Percentiles rank a stretch among this genome's conserved stretches.
These are phyloP conservation scores for Rutstroemia sp. DNA, from an alignment of 2,329 filamentous ascomycete species.

Conservation along the genomic window DNA sequence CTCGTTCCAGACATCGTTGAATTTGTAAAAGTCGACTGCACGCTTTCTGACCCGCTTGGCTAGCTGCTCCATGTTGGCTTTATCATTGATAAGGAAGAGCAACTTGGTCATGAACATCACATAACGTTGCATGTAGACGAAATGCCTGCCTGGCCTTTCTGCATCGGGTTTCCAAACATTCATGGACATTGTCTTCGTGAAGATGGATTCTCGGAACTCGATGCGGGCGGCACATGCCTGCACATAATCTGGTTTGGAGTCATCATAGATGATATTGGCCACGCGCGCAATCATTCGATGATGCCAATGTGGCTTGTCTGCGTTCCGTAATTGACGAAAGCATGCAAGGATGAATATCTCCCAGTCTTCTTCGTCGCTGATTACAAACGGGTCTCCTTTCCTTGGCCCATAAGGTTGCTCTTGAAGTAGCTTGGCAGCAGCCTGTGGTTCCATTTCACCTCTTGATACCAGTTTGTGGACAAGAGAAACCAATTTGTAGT, in stretches of 20 bases:
- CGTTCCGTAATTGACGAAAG: constrained; percentile 29
- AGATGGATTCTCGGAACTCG: constrained; percentile 62
- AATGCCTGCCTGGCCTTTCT: constrained; percentile 63
- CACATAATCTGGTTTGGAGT: constrained; percentile 37
- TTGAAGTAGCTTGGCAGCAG: constrained; percentile 30
- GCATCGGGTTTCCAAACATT: constrained; percentile 69
- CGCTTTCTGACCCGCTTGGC: constrained; percentile 58
- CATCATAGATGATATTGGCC: constrained; percentile 54
- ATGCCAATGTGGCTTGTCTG: constrained; percentile 69
- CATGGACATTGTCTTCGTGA: constrained; percentile 66
- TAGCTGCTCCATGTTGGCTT: constrained; percentile 53
- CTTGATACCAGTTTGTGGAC: constrained; percentile 56
- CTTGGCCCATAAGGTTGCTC: constrained; percentile 25
- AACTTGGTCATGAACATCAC: constrained; percentile 58
- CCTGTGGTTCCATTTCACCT: constrained; percentile 19
- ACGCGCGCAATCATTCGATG: constrained; percentile 61
- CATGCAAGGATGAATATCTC: constrained; percentile 48
- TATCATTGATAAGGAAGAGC: constrained; percentile 54
- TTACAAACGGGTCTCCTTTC: constrained; percentile 25
- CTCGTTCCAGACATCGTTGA: constrained; percentile 22
- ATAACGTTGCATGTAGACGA: constrained; percentile 67
- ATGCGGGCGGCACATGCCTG: constrained; percentile 49
- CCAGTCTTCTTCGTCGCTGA: constrained; percentile 42
- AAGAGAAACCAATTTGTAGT: constrained; percentile 63
- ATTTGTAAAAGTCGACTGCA: constrained; percentile 41